Conservation (phyloP, 768 basidiomycete genomes). For the Boletus tomentosulus region DNA sequence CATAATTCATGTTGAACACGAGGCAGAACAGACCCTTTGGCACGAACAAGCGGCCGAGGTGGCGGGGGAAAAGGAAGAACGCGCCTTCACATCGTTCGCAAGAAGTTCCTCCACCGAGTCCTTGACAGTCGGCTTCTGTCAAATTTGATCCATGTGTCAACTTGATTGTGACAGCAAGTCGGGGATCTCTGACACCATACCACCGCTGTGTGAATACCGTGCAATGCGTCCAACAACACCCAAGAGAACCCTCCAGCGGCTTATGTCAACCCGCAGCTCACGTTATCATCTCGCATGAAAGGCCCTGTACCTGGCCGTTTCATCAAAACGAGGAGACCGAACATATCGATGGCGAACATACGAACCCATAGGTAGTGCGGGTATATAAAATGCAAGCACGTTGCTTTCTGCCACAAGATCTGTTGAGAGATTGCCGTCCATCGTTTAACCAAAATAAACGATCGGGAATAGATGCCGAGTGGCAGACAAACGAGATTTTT, state of each 20-base stretch:
- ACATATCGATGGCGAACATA: slow-evolving; percentile 11
- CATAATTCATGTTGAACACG: slow-evolving; percentile 21
- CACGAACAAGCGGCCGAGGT: slow-evolving; percentile 5
- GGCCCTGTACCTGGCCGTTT: slow-evolving; percentile 2
- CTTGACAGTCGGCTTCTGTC: slow-evolving; percentile 3
- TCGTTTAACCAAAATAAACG: slow-evolving; percentile 8
- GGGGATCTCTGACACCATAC: not conserved
- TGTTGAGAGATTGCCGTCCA: slow-evolving; percentile 13
- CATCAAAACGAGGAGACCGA: slow-evolving; percentile 22
- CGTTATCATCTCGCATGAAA: slow-evolving; percentile 2
- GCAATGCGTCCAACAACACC: slow-evolving; percentile 4
- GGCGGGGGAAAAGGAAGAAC: slow-evolving; percentile 5
- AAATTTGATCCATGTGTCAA: slow-evolving; percentile 12
- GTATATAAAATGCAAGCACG: slow-evolving; percentile 13
- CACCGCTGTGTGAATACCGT: slow-evolving; percentile 1
- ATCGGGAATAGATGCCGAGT: slow-evolving; percentile 7
- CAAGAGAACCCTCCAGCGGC: not conserved
- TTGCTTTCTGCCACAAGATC: slow-evolving; percentile 15
- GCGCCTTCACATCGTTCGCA: slow-evolving; percentile 5
- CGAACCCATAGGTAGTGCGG: slow-evolving; percentile 5
- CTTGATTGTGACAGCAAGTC: slow-evolving; percentile 1
- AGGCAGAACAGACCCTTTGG: slow-evolving; percentile 17
- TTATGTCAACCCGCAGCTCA: slow-evolving; percentile 2
- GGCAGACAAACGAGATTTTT: slow-evolving; percentile 1
- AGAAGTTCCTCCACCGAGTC: slow-evolving; percentile 7